Percentiles rank a stretch among this genome's conserved stretches.
phyloP scores from a whole-genome alignment of 257 asterid species.

The Thymus mandschuricus region DNA sequence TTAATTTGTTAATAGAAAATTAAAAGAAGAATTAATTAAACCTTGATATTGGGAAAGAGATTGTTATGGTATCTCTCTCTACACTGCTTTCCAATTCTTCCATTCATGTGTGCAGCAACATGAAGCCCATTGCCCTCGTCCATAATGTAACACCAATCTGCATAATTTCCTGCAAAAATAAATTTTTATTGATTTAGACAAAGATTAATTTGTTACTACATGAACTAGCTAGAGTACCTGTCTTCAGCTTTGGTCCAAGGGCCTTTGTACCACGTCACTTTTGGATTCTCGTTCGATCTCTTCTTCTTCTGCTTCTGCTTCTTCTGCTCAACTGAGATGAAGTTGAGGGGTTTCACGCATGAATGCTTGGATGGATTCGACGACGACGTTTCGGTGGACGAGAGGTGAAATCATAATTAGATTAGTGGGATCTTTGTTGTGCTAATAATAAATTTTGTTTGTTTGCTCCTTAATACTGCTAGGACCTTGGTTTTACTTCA shows the following conservation, averaged over 20 bases:
- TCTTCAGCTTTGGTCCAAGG: slow-evolving; percentile 81
- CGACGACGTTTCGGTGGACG: too few species aligned
- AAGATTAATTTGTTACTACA: not conserved
- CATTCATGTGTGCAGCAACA: slow-evolving; percentile 63
- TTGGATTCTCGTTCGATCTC: not conserved
- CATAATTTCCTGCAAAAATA: slow-evolving; percentile 46
- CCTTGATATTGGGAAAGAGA: slow-evolving; percentile 56
- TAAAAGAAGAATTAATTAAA: not conserved
- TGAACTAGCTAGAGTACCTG: slow-evolving; percentile 36
- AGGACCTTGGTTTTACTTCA: slow-evolving; percentile 28
- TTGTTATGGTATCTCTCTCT: slow-evolving; percentile 88
- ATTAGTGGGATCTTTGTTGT: slow-evolving; percentile 39
- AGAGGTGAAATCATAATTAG: slow-evolving; percentile 30
- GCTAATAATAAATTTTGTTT: slow-evolving; percentile 33
- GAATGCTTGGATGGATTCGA: too few species aligned
- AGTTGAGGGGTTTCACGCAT: not conserved
- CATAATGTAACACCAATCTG: slow-evolving; percentile 51
- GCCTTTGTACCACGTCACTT: slow-evolving; percentile 51
- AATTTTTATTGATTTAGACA: not conserved
- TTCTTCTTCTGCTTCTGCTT: not conserved
- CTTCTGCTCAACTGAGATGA: not conserved
- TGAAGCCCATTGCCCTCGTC: slow-evolving; percentile 60
- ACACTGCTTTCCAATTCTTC: slow-evolving; percentile 85
- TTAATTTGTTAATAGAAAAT: not conserved
- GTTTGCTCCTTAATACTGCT: slow-evolving; percentile 18